Evolutionary conservation across 2,329 filamentous ascomycete genomes (phyloP), one percentile per base, ranked within the genome.

Genomic region (Botrytis fabae): DNA sequence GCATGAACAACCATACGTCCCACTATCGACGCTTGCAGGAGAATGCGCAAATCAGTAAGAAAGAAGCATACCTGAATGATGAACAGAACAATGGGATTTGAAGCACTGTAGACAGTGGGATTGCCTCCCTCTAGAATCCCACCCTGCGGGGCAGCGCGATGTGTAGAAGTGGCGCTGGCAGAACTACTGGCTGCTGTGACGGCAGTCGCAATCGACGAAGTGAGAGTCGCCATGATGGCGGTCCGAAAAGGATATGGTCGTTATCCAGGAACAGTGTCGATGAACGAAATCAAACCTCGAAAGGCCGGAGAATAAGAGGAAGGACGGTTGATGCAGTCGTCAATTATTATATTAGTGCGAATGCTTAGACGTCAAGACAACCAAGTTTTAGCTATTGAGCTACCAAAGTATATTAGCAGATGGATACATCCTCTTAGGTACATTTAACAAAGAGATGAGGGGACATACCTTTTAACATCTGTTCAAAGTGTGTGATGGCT

Each of bases 81-180:
- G 80, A 93, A 92, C 51, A 92, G 79, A 54, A 89, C 87, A 74
- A 92, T 88, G 1, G 91, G 91, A 77, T 92, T 89, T 75, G 86
- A 89, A 12, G 87, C 75, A 78, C 90, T 87, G 81, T 90, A 92
- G 22, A 85, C 77, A 20, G 87, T 84, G 0, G 91, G 91, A 76
- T 92, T 90, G 46, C 85, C 82, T 46, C 88, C 88, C 77, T 92
- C 90, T 40, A 93, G 82, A 72, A 92, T 86, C 73, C 90, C 90
- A 69, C 86, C 90, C 80, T 92, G 90, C 79, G 82, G 77, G 28
- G 75, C 68, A 25, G 73, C 78, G 40, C 77, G 77, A 54, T 73
- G 48, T 48, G 73, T 61, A 8, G 76, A 62, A 32, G 74, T 54
- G 18, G 76, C 51, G 25, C 75, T 75, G 28, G 76, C 65, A 51